These are phyloP conservation scores for Myrica gale DNA, from an alignment of 306 rosid genomes.

Conservation along the genomic window DNA sequence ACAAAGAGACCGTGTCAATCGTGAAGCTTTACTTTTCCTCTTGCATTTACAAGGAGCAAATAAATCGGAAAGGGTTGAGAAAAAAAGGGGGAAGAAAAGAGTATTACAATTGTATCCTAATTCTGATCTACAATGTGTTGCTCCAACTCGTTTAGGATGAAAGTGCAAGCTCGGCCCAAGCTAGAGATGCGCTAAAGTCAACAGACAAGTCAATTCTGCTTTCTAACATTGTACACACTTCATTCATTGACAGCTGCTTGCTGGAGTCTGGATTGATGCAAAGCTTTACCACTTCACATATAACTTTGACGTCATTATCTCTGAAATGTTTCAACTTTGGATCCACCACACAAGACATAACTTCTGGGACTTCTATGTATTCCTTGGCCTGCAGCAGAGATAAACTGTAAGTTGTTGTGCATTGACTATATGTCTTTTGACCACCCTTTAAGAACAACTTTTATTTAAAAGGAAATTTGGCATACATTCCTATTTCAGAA, in stretches of 20 bases:
- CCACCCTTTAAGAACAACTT: constrained; percentile 1
- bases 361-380: constrained; percentile 72
- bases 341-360: constrained; percentile 72
- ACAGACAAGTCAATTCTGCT: constrained; percentile 75
- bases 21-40: constrained; percentile 38
- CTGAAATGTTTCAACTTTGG: constrained; percentile 74
- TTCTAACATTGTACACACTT: constrained; percentile 69
- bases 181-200: constrained; percentile 79
- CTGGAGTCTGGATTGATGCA: constrained; percentile 66
- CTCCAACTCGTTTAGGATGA: constrained; percentile 48
- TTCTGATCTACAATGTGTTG: constrained; percentile 59
- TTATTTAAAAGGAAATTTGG: neutral
- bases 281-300: constrained; percentile 74
- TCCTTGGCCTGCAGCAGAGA: constrained; percentile 73
- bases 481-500: constrained; percentile 19
- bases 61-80: constrained; percentile 16
- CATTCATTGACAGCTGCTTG: constrained; percentile 60
- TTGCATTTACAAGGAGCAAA: constrained; percentile 59
- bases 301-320: constrained; percentile 69
- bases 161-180: constrained; percentile 98
- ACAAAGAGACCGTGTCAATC: constrained; percentile 44
- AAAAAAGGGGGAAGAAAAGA: constrained; percentile 24
- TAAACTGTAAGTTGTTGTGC: constrained; percentile 20
- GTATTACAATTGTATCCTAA: constrained; percentile 38
- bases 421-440: constrained; percentile 1